phyloP scores from a whole-genome alignment of 2,329 filamentous ascomycete genomes.

The Chalaropsis thielavioides region DNA sequence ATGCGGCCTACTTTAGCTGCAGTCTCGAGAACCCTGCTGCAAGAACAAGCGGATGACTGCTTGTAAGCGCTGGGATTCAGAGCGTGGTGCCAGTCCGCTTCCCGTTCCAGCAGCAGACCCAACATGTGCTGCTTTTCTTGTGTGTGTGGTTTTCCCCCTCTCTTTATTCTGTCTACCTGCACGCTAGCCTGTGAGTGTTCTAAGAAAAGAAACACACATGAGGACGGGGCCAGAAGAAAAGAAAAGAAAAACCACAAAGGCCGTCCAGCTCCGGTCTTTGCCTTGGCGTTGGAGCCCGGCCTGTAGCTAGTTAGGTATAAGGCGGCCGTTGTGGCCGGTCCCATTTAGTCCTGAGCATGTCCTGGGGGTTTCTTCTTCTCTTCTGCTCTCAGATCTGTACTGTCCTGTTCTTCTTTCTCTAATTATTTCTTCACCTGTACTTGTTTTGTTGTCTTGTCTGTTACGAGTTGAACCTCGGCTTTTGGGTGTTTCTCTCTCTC shows the following conservation, averaged over 20 bases:
- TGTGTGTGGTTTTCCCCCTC: no score
- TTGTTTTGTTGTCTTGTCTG: no score
- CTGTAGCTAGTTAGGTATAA: neutral
- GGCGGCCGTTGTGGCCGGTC: neutral
- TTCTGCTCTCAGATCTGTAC: neutral
- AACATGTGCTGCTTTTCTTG: no score
- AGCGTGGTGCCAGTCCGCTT: no score
- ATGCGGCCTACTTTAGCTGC: neutral
- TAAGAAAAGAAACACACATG: neutral
- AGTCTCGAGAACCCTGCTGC: neutral
- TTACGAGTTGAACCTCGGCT: no score
- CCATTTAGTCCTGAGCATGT: neutral
- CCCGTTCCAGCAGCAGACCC: no score
- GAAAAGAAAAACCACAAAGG: no score
- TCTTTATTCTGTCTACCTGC: no score
- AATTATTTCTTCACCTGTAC: neutral
- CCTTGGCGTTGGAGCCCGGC: neutral
- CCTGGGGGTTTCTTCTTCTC: neutral
- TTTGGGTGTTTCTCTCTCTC: no score
- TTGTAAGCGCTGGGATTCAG: constrained; percentile 3
- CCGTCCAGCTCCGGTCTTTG: neutral
- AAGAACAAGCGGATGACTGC: constrained; percentile 4
- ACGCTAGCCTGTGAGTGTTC: neutral
- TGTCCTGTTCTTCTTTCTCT: neutral
- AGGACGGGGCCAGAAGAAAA: no score